Evolutionary conservation across 2,329 filamentous ascomycete species (phyloP).

Genomic region (Penicillium sumatraense): DNA sequence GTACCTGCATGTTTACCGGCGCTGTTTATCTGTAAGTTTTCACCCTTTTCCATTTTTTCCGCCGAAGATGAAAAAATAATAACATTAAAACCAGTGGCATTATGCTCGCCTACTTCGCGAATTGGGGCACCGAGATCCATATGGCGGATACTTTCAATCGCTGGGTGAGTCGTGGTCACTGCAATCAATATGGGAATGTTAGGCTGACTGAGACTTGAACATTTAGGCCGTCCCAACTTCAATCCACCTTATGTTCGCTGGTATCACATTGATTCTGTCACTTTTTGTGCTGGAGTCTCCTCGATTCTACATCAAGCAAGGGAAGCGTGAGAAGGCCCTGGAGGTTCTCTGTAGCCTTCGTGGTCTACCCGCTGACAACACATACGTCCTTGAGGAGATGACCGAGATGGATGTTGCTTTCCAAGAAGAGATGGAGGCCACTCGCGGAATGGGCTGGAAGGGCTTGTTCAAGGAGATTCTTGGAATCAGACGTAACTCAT

Average conservation of each 20-base stretch:
- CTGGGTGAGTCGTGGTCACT: slow-evolving; percentile 4
- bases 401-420: slow-evolving; percentile 66
- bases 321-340: slow-evolving; percentile 52
- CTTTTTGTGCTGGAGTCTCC: slow-evolving; percentile 70
- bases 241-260: slow-evolving; percentile 71
- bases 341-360: slow-evolving; percentile 9
- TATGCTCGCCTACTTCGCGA: slow-evolving; percentile 74
- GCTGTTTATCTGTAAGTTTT: slow-evolving; percentile 63
- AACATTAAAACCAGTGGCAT: slow-evolving; percentile 54
- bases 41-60: no score
- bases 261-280: slow-evolving; percentile 68
- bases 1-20: slow-evolving; percentile 68
- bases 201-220: not conserved
- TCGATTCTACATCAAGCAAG: slow-evolving; percentile 68
- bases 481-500: slow-evolving; percentile 68
- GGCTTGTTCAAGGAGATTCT: slow-evolving; percentile 70
- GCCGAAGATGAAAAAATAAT: no score
- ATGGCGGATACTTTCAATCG: slow-evolving; percentile 31
- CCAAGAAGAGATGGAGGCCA: slow-evolving; percentile 71
- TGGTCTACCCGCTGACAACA: slow-evolving; percentile 2
- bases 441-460: slow-evolving; percentile 62
- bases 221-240: slow-evolving; percentile 62
- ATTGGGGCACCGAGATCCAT: slow-evolving; percentile 60
- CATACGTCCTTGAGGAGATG: slow-evolving; percentile 63
- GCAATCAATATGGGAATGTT: no score